Conservation (phyloP, 257 asterid genomes). For the Hygrophila difformis region DNA sequence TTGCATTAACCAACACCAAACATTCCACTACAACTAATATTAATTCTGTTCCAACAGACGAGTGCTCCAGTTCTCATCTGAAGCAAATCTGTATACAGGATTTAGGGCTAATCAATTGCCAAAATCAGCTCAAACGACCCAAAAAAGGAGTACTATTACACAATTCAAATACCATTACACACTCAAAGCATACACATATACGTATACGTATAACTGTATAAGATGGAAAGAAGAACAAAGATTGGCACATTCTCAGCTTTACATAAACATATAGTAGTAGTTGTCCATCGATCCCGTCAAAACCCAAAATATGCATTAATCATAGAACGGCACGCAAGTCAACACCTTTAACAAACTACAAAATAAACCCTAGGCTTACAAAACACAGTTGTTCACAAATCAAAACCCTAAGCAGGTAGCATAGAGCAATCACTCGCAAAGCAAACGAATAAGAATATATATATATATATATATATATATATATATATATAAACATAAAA, state of each 20-base stretch:
- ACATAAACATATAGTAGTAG: not conserved
- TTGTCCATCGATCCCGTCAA: slow-evolving; percentile 5
- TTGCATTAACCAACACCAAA: no score
- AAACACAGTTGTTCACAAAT: not conserved
- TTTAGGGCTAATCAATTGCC: not conserved
- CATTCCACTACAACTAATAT: no score
- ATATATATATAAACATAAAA: no score
- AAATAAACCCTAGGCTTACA: slow-evolving; percentile 16
- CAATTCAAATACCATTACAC: not conserved
- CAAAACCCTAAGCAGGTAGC: slow-evolving; percentile 8
- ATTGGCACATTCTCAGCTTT: not conserved
- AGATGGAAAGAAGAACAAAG: no score
- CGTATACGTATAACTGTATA: no score
- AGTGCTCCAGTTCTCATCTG: not conserved
- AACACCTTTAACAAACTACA: slow-evolving; percentile 15
- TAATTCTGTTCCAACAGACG: no score
- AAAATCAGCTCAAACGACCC: slow-evolving; percentile 10
- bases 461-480: no score
- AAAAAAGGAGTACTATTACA: not conserved
- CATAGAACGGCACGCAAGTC: slow-evolving; percentile 16
- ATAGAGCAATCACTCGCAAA: no score
- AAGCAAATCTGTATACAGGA: not conserved
- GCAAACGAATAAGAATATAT: no score
- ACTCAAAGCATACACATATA: no score
- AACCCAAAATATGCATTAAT: slow-evolving; percentile 5